Conservation (phyloP, 345 rosid genomes). For the Brassica napus region DNA sequence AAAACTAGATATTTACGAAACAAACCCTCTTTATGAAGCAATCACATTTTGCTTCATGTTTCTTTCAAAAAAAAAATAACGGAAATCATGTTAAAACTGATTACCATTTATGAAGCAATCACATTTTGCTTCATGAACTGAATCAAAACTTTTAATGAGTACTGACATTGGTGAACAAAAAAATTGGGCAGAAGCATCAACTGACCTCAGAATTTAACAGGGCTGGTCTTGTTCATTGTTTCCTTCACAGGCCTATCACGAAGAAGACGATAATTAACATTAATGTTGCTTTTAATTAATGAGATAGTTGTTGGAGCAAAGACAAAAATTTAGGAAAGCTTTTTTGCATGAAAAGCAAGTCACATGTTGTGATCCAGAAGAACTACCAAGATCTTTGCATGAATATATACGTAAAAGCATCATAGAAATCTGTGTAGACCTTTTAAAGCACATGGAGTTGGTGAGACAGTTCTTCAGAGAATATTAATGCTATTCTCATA, state of each 20-base stretch:
- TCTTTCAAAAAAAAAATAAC: too few species aligned
- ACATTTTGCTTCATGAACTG: background rate
- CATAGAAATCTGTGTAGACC: constrained; percentile 29
- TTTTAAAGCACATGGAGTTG: constrained; percentile 41
- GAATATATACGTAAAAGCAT: constrained; percentile 33
- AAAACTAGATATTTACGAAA: background rate
- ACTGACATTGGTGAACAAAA: background rate
- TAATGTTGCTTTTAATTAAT: constrained; percentile 35
- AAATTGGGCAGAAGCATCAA: background rate
- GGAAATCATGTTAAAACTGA: background rate
- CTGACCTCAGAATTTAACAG: constrained; percentile 19
- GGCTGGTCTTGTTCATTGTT: constrained; percentile 20
- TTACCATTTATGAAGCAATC: constrained; percentile 16
- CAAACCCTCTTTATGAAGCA: background rate
- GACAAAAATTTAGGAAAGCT: constrained; percentile 33
- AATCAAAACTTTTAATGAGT: background rate
- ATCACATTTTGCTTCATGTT: background rate
- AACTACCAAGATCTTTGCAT: constrained; percentile 36
- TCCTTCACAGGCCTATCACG: background rate
- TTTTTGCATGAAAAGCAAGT: constrained; percentile 42
- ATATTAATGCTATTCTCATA: constrained; percentile 15
- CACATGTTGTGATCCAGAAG: constrained; percentile 39
- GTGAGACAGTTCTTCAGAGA: constrained; percentile 20
- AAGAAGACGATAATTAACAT: constrained; percentile 21
- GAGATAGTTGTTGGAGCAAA: constrained; percentile 23